Base-by-base conservation (phyloP, 2,329 filamentous ascomycete species). In the Xylariales sp. region DNA sequence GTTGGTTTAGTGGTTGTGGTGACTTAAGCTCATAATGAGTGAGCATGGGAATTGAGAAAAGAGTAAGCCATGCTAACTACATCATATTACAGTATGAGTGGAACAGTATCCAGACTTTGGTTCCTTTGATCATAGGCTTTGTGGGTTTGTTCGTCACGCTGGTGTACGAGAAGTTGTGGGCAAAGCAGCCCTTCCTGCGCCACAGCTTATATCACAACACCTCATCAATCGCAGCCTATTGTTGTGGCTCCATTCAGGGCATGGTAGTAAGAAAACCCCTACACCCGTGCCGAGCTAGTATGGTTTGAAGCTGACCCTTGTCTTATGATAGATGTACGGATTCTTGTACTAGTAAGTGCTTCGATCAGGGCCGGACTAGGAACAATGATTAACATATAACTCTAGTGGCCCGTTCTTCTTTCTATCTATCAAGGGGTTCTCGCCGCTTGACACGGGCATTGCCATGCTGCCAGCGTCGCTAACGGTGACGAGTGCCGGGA, bases 381-480 rank as follows among this genome's bases (percentile, higher is more conserved):
- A 8, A 10, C 45, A 14, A n/a, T 46, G 10, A 43, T 57, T 72
- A 46, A 71, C 45, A 28, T 5, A 14, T 2, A 7, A 49, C 2
- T 30, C 9, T 56, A 73, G 72, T 53, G 64, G 68, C 30, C 79
- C 80, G 0, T 81, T 82, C 52, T 82, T 79, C 65, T 81, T 81
- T 71, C 70, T 78, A 16, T 76, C 80, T 0, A 73, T 81, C 6
- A 75, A 76, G n/a, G 75, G 71, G 32, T 76, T 74, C 54, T 69
- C 68, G 4, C 77, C 80, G 0, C 75, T 80, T 1, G 69, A 77
- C 36, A 74, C 80, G 0, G 80, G 80, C 12, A 32, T 41, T 46
- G 75, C 78, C n/a, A 69, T 81, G 52, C 75, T 82, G 1, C 78
- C 80, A 3, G 75, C 77, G 23, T 77, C 74, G 3, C 72, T 76